phyloP scores from a whole-genome alignment of 176 grass and related monocot species.

The Avena atlantica region DNA sequence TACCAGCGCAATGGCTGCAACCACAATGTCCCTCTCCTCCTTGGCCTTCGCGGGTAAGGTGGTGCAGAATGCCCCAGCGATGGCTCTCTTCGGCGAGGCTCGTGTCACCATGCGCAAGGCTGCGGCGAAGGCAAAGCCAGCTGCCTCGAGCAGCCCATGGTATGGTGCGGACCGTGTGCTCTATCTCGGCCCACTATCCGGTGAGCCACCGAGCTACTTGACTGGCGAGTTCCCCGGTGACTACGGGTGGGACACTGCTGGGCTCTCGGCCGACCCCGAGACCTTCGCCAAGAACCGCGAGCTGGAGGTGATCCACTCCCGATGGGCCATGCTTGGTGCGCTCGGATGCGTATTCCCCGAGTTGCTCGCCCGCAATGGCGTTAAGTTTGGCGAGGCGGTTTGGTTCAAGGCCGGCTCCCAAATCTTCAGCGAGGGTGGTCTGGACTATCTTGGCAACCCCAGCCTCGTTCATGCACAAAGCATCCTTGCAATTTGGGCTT shows the following conservation, averaged over 20 bases:
- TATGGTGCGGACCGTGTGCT: background rate
- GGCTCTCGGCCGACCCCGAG: constrained; percentile 43
- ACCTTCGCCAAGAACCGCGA: constrained; percentile 77
- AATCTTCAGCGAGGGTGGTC: constrained; percentile 71
- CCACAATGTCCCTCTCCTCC: constrained; percentile 17
- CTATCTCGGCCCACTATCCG: constrained; percentile 18
- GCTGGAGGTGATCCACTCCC: constrained; percentile 70
- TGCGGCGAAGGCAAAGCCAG: background rate
- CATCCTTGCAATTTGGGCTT: constrained; percentile 76
- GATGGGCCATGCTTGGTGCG: constrained; percentile 73
- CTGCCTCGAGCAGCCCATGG: background rate
- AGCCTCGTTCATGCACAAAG: constrained; percentile 75
- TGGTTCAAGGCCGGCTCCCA: constrained; percentile 80
- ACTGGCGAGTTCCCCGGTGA: background rate
- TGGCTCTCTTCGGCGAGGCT: background rate
- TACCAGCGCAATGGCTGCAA: background rate
- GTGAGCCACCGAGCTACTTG: constrained; percentile 8
- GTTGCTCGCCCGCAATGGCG: constrained; percentile 60
- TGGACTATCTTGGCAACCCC: constrained; percentile 85
- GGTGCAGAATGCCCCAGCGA: background rate
- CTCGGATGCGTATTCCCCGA: constrained; percentile 79
- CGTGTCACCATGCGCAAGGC: constrained; percentile 9
- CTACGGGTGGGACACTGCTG: constrained; percentile 19
- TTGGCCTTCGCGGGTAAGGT: background rate
- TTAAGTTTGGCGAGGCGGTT: constrained; percentile 77